Base-by-base conservation (phyloP, 2,329 filamentous ascomycete genomes). In the Aspergillus sojae region DNA sequence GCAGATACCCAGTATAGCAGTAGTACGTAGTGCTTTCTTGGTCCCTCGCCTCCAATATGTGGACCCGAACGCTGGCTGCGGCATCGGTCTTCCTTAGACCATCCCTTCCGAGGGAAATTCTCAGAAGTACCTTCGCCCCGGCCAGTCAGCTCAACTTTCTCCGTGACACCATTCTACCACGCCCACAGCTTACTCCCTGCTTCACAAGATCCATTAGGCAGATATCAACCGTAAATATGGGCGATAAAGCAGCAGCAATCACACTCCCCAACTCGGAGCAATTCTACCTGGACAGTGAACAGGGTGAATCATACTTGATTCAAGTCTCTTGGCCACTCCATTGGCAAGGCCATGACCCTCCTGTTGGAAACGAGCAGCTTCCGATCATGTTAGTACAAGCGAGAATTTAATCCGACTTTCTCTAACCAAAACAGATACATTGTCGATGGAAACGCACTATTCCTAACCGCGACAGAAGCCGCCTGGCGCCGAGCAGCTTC, bases 401-500 rank as follows among this genome's bases (percentile, higher is more conserved):
- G 7, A 5, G 7, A 16, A 14, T 16, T 3, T 19, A 21, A 48
- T 1, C 12, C 3, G 11, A 60, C 9, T 54, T 30, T n/a, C 19
- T 34, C 62, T 50, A 52, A 59, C 23, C n/a, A 26, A 19, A 45
- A 48, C 53, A 70, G 70, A 57, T 71, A 71, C 54, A 64, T 70
- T 16, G 66, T 71, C 21, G 70, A 71, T 28, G 70, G 70, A 11
- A 71, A 71, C 54, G 64, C 68, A 4, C 41, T 70, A 32, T 71
- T 71, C 58, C 39, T 71, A 36, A 68, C 68, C 10, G 70, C 70
- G 28, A 71, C 68, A 6, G 70, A 71, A 43, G 57, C 62, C 14
- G 62, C 64, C 45, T 68, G 70, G 67, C 67, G 70, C 7, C 67
- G 66, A 14, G 62, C 64, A 23, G 61, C 62, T 21, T 56, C 62